Evolutionary conservation across 208 protist genomes (phyloP), one percentile per base, ranked within the genome.

Genomic region (Acanthamoeba lenticulata): DNA sequence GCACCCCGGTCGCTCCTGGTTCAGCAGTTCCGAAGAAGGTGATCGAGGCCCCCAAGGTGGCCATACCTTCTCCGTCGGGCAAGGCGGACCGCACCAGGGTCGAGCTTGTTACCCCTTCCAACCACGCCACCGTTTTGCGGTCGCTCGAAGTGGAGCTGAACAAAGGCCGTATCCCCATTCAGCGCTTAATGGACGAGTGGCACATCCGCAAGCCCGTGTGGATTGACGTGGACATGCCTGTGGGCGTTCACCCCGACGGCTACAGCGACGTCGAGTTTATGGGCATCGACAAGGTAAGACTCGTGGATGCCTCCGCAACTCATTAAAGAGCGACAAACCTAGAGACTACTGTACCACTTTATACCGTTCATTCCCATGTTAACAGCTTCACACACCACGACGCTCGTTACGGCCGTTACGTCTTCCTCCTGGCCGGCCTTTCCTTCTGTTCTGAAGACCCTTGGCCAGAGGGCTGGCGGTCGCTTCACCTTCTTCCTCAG

Each of bases 101-200:
- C 5, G 49, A 90, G 81, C 49, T 90, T 11, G 81, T 90, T 4
- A 90, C 44, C 49, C 15, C 29, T 2, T 27, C 44, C 47, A 90
- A 90, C 49, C 81, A 90, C 81, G 81, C 81, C 81, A 32, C 60
- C n/a, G 81, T 90, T 7, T 21, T 90, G 36, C 81, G 52, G 15
- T 90, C 49, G 2, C 13, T 24, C n/a, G 49, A 90, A 34, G 81
- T 90, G 19, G 34, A 27, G 27, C 52, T 90, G 13, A 44, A 90
- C 81, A 90, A 90, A 24, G 81, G 81, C 11, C 44, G 81, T 29
- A 90, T 90, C 36, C 81, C 81, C 1, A 32, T 90, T 2, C 81
- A 47, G 1, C 44, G 49, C 29, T 29, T 90, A 11, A 65, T 65
- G 81, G 36, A 65, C 3, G 34, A 90, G 81, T 90, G 81, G 81